Conservation (phyloP, 2,329 filamentous ascomycete genomes). For the Alternaria sp. region DNA sequence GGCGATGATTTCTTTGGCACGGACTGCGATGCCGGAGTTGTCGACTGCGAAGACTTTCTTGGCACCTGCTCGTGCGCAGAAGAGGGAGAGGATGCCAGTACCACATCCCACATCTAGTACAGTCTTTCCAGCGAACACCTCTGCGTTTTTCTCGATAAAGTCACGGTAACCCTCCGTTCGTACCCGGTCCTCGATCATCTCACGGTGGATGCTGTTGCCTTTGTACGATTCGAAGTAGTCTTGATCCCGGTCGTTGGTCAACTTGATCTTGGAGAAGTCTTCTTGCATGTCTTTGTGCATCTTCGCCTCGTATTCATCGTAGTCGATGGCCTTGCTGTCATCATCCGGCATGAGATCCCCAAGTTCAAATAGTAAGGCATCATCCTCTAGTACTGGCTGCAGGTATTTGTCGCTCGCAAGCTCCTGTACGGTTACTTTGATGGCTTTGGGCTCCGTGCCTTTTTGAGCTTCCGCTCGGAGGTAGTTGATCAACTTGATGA, state of each 20-base stretch:
- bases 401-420: constrained; percentile 83
- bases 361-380: constrained; percentile 85
- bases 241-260: constrained; percentile 60
- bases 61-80: constrained; percentile 90
- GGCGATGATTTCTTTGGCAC: constrained; percentile 84
- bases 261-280: constrained; percentile 38
- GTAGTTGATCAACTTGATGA: constrained; percentile 58
- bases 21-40: constrained; percentile 88
- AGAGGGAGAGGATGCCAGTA: constrained; percentile 90
- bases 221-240: constrained; percentile 73
- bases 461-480: constrained; percentile 54
- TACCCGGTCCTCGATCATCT: constrained; percentile 90
- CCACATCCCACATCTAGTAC: constrained; percentile 89
- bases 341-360: constrained; percentile 71
- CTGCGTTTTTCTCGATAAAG: constrained; percentile 92
- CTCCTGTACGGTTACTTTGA: constrained; percentile 65
- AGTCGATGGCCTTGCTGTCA: constrained; percentile 41
- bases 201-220: constrained; percentile 83
- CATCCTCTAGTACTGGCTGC: constrained; percentile 85
- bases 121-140: constrained; percentile 83
- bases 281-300: constrained; percentile 53
- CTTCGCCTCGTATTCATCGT: constrained; percentile 49
- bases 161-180: constrained; percentile 93
- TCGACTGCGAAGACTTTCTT: constrained; percentile 89
- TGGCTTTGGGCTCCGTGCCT: constrained; percentile 53